Conservation (phyloP, 768 basidiomycete genomes). For the Podaxis sp. region DNA sequence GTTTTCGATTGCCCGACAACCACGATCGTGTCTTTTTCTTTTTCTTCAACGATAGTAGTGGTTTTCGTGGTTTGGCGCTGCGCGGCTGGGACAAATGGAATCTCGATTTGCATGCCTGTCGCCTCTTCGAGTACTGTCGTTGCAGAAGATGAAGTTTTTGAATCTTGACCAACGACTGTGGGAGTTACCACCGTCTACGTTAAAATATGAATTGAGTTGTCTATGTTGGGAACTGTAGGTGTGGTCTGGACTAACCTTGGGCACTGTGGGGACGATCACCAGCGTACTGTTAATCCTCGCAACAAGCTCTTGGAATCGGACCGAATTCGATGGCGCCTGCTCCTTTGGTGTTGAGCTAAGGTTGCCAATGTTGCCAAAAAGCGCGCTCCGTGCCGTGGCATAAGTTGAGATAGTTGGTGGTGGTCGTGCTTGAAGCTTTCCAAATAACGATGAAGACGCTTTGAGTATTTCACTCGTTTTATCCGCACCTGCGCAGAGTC, state of each 20-base stretch:
- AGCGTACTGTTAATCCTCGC: slow-evolving; percentile 68
- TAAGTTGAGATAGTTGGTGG: slow-evolving; percentile 25
- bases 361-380: slow-evolving; percentile 40
- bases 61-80: slow-evolving; percentile 43
- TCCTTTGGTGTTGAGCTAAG: neutral
- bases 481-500: slow-evolving; percentile 1
- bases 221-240: neutral
- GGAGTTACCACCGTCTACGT: neutral
- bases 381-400: slow-evolving; percentile 33
- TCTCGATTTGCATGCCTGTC: slow-evolving; percentile 55
- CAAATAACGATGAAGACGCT: slow-evolving; percentile 33
- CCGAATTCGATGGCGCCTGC: slow-evolving; percentile 7
- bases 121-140: slow-evolving; percentile 16
- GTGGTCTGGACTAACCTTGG: slow-evolving; percentile 33
- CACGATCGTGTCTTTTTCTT: slow-evolving; percentile 69
- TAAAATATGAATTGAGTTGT: neutral
- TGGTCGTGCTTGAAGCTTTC: slow-evolving; percentile 19
- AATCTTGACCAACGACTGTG: neutral
- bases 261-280: slow-evolving; percentile 54
- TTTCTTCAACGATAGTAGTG: slow-evolving; percentile 23
- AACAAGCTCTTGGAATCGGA: slow-evolving; percentile 53
- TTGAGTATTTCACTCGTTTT: slow-evolving; percentile 13
- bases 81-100: slow-evolving; percentile 74
- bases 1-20: slow-evolving; percentile 65
- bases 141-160: slow-evolving; percentile 3